Percentiles rank a stretch among this genome's conserved stretches.
Evolutionary conservation across 129 eudicot genomes (phyloP).

Genomic region (Chrysanthemum seticuspe): DNA sequence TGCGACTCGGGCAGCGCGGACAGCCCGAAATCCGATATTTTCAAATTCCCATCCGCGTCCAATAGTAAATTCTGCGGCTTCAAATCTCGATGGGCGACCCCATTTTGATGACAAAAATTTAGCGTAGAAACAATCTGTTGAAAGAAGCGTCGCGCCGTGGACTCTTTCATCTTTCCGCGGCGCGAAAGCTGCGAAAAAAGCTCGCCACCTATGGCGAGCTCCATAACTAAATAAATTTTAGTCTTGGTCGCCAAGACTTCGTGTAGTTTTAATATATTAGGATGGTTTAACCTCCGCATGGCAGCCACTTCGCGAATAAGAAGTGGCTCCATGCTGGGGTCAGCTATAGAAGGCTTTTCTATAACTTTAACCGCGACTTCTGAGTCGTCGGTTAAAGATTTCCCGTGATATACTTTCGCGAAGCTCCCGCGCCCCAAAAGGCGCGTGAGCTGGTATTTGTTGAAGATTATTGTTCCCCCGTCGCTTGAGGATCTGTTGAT

Average conservation of each 20-base stretch:
- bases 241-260: constrained; percentile 80
- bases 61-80: constrained; percentile 76
- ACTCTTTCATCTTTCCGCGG: constrained; percentile 57
- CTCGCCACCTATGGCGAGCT: constrained; percentile 80
- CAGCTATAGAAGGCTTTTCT: constrained; percentile 43
- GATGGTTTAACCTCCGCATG: constrained; percentile 73
- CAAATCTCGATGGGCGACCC: constrained; percentile 73
- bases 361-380: constrained; percentile 65
- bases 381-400: constrained; percentile 30
- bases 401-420: constrained; percentile 73
- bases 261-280: constrained; percentile 66
- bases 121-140: constrained; percentile 73
- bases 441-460: constrained; percentile 62
- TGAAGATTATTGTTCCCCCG: constrained; percentile 52
- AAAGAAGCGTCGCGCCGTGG: constrained; percentile 51
- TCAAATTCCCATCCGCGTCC: constrained; percentile 41
- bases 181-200: constrained; percentile 51
- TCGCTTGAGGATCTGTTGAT: constrained; percentile 48
- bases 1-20: constrained; percentile 67
- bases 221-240: constrained; percentile 88
- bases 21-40: constrained; percentile 74
- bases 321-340: constrained; percentile 59
- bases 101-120: constrained; percentile 69
- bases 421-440: constrained; percentile 79
- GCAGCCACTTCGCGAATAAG: constrained; percentile 75